Evolutionary conservation across 768 basidiomycete species (phyloP).

Genomic region (Candolleomyces eurysporus): DNA sequence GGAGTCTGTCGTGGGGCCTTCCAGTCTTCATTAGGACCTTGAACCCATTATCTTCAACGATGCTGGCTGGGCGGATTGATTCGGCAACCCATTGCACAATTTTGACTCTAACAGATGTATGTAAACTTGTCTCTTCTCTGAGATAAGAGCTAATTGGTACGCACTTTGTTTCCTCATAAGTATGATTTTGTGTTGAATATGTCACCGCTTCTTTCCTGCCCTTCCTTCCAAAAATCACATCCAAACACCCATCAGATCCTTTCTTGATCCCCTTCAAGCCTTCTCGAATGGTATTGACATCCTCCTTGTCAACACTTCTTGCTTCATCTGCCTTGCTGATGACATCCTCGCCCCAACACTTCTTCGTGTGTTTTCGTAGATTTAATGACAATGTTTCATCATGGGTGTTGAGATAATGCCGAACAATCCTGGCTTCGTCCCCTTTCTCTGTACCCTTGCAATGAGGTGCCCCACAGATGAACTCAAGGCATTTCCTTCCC

Average conservation of each 20-base stretch:
- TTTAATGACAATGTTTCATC: slow-evolving; percentile 29
- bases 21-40: slow-evolving; percentile 28
- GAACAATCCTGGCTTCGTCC: slow-evolving; percentile 5
- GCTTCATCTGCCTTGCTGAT: background rate
- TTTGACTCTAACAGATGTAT: too few relatives aligned
- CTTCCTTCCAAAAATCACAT: slow-evolving; percentile 23
- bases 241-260: slow-evolving; percentile 16
- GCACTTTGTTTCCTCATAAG: slow-evolving; percentile 19
- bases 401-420: slow-evolving; percentile 15
- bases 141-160: too few relatives aligned
- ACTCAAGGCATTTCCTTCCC: slow-evolving; percentile 19
- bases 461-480: slow-evolving; percentile 20
- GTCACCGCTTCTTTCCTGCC: slow-evolving; percentile 25
- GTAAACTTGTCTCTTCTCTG: too few relatives aligned
- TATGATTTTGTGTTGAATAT: slow-evolving; percentile 26
- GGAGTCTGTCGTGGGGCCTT: slow-evolving; percentile 27
- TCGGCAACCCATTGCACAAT: slow-evolving; percentile 36
- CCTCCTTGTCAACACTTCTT: slow-evolving; percentile 7
- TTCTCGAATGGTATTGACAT: slow-evolving; percentile 5
- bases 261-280: slow-evolving; percentile 3
- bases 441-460: slow-evolving; percentile 15
- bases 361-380: slow-evolving; percentile 22
- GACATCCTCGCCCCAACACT: slow-evolving; percentile 28
- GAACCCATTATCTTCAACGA: slow-evolving; percentile 33
- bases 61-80: slow-evolving; percentile 28